Evolutionary conservation across 768 basidiomycete species (phyloP).

Genomic region (Leccinum subgranulosum): DNA sequence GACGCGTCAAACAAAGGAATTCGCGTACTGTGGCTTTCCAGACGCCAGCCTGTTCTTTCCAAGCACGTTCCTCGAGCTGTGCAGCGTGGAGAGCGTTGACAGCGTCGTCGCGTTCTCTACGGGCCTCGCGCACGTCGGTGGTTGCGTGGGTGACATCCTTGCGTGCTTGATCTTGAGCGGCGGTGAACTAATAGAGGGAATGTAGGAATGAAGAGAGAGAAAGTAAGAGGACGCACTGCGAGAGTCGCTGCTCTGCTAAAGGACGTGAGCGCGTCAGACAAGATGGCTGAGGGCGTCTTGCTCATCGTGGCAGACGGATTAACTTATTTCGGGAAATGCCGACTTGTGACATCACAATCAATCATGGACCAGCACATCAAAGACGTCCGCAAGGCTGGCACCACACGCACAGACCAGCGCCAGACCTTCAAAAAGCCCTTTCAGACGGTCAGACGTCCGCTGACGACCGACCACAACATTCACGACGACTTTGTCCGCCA

Average conservation of each 20-base stretch:
- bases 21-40: constrained; percentile 50
- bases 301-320: constrained; percentile 22
- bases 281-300: constrained; percentile 33
- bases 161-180: constrained; percentile 54
- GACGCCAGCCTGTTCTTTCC: constrained; percentile 41
- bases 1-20: constrained; percentile 8
- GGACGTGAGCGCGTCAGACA: constrained; percentile 41
- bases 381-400: constrained; percentile 6
- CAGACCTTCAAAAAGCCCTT: constrained; percentile 28
- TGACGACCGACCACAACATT: constrained; percentile 30
- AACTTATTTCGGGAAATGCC: constrained; percentile 25
- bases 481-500: constrained; percentile 33
- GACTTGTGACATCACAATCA: background rate
- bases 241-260: constrained; percentile 39
- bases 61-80: constrained; percentile 45
- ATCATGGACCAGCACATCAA: constrained; percentile 3
- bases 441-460: constrained; percentile 26
- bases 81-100: constrained; percentile 43
- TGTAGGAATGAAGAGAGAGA: background rate
- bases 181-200: constrained; percentile 50
- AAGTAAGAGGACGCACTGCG: constrained; percentile 33
- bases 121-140: constrained; percentile 45
- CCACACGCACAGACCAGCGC: constrained; percentile 10
- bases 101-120: constrained; percentile 48
- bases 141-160: constrained; percentile 48